Conservation (phyloP, 352 stramenopile genomes). For the Globisporangium nagaii region DNA sequence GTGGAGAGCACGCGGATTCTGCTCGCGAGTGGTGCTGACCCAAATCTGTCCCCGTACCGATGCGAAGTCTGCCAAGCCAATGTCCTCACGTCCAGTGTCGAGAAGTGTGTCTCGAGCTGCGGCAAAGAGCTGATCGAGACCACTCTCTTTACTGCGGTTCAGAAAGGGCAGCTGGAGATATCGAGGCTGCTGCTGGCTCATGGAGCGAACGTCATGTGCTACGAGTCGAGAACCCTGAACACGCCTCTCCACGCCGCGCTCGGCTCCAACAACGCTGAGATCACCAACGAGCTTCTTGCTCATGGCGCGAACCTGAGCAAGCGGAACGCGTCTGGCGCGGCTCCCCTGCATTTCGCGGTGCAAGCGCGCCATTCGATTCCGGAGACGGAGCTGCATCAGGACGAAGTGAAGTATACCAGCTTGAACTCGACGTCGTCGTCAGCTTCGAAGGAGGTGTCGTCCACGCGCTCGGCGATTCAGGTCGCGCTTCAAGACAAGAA, state of each 20-base stretch:
- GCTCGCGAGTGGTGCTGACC: constrained; percentile 28
- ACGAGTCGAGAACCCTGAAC: constrained; percentile 27
- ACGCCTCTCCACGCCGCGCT: constrained; percentile 51
- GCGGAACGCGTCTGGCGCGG: constrained; percentile 25
- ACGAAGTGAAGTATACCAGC: constrained; percentile 48
- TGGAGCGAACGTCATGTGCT: constrained; percentile 33
- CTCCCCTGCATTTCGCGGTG: constrained; percentile 46
- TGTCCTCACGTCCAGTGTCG: constrained; percentile 3
- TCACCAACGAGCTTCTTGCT: constrained; percentile 37
- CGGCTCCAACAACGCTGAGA: constrained; percentile 26
- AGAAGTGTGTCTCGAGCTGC: constrained; percentile 28
- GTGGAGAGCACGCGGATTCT: constrained; percentile 29
- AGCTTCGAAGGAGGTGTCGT: background rate
- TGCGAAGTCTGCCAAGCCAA: constrained; percentile 29
- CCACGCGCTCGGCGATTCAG: constrained; percentile 31
- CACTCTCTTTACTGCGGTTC: constrained; percentile 32
- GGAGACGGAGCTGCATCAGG: constrained; percentile 37
- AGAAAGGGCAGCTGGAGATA: constrained; percentile 25
- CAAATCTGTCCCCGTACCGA: constrained; percentile 46
- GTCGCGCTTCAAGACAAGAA: constrained; percentile 44
- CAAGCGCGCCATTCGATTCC: constrained; percentile 40
- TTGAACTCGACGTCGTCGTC: background rate
- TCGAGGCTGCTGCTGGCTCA: constrained; percentile 34
- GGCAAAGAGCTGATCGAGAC: constrained; percentile 38
- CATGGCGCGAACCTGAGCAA: constrained; percentile 42